These are phyloP conservation scores for Chlorella variabilis DNA, from an alignment of 163 green algal genomes.

Conservation along the genomic window DNA sequence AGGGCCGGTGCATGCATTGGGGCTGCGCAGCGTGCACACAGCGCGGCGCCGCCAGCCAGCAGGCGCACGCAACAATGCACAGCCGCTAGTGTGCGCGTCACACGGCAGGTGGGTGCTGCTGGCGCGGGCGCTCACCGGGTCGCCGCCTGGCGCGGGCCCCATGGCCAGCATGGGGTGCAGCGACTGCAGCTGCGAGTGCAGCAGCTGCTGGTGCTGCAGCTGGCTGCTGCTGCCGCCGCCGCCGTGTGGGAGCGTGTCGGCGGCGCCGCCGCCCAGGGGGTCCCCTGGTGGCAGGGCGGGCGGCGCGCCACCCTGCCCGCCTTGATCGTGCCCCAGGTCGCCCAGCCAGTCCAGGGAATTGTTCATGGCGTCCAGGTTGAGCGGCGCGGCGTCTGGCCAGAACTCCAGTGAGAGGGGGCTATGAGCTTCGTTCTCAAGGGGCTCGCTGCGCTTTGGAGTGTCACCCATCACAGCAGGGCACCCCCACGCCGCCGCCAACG, in stretches of 20 bases:
- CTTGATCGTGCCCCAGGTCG: slow-evolving; percentile 7
- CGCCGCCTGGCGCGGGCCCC: background rate
- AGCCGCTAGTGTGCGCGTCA: too few species aligned
- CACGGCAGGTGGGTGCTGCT: too few species aligned
- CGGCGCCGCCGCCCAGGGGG: background rate
- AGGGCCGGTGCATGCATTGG: too few species aligned
- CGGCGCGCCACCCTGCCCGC: background rate
- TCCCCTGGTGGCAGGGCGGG: background rate
- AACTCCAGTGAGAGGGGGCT: slow-evolving; percentile 5
- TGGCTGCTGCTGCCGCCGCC: slow-evolving; percentile 27
- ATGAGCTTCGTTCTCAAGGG: background rate
- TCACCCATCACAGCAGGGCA: background rate
- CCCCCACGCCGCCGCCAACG: background rate
- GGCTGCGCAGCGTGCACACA: too few species aligned
- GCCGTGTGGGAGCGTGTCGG: background rate
- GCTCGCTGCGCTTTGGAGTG: background rate
- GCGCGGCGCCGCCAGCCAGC: too few species aligned
- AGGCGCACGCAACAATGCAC: too few species aligned
- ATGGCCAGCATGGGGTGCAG: slow-evolving; percentile 12
- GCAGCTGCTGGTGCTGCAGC: slow-evolving; percentile 22
- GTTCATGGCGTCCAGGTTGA: slow-evolving; percentile 13
- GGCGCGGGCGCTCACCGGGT: slow-evolving; percentile 20
- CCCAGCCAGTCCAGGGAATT: background rate
- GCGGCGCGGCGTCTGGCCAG: slow-evolving; percentile 1
- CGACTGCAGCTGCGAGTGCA: slow-evolving; percentile 9